phyloP scores from a whole-genome alignment of 345 rosid species.

The Psidium guajava region DNA sequence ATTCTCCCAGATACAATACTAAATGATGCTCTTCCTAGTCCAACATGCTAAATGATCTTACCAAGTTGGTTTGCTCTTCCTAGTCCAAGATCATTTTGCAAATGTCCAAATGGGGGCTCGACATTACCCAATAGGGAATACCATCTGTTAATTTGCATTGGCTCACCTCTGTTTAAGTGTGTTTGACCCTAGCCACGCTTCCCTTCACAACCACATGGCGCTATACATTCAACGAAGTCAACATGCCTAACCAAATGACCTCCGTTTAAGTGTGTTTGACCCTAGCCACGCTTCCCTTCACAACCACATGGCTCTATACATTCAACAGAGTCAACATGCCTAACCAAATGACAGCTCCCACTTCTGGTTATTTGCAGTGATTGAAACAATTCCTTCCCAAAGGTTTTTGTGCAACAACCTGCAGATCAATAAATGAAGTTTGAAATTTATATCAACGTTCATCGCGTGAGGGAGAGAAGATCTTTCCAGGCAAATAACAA shows the following conservation, averaged over 20 bases:
- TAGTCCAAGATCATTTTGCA: too few relatives aligned
- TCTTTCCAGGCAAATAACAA: not conserved
- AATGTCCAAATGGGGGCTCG: not conserved
- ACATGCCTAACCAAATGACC: not conserved
- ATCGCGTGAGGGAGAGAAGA: not conserved
- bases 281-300: not conserved
- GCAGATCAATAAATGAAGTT: not conserved
- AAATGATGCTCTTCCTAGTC: too few relatives aligned
- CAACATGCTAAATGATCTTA: too few relatives aligned
- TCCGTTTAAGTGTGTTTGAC: not conserved
- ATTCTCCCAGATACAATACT: too few relatives aligned
- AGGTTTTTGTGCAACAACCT: not conserved
- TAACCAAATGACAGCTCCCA: not conserved
- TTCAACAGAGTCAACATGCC: not conserved
- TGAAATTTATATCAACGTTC: not conserved
- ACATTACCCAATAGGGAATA: not conserved
- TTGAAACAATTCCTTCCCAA: not conserved
- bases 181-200: too few relatives aligned
- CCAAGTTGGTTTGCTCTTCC: too few relatives aligned
- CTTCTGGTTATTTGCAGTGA: not conserved
- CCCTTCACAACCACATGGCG: too few relatives aligned
- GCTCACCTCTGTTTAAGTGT: not conserved
- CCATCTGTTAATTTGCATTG: not conserved
- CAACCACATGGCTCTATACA: not conserved
- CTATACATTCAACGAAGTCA: too few relatives aligned